These are phyloP conservation scores for Viscum album DNA, from an alignment of 177 flowering plant species.

Conservation along the genomic window DNA sequence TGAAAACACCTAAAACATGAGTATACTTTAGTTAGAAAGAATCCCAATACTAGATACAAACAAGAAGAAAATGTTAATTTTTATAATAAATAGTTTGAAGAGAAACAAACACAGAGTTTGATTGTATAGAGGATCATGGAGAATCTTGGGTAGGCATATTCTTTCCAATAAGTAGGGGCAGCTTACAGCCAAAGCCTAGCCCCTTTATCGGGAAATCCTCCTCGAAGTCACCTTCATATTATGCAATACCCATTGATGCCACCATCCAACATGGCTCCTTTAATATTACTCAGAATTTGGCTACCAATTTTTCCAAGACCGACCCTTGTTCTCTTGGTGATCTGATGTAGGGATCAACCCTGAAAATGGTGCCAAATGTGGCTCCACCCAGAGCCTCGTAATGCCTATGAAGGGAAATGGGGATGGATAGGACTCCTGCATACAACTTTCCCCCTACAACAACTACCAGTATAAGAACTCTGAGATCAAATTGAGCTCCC, in stretches of 20 bases:
- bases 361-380: slow-evolving; percentile 37
- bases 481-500: slow-evolving; percentile 16
- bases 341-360: slow-evolving; percentile 31
- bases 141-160: slow-evolving; percentile 77
- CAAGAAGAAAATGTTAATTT: slow-evolving; percentile 88
- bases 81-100: slow-evolving; percentile 90
- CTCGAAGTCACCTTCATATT: slow-evolving; percentile 57
- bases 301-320: slow-evolving; percentile 72
- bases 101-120: slow-evolving; percentile 81
- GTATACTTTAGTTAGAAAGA: slow-evolving; percentile 96
- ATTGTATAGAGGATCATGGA: slow-evolving; percentile 91
- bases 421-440: slow-evolving; percentile 37
- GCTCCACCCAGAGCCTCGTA: slow-evolving; percentile 39
- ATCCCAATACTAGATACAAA: slow-evolving; percentile 93
- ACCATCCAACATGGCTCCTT: slow-evolving; percentile 23
- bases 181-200: slow-evolving; percentile 58
- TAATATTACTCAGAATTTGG: slow-evolving; percentile 42
- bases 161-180: slow-evolving; percentile 74
- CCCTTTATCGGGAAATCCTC: slow-evolving; percentile 21
- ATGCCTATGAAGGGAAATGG: slow-evolving; percentile 34
- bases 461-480: slow-evolving; percentile 26
- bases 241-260: slow-evolving; percentile 52
- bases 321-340: slow-evolving; percentile 51
- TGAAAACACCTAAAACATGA: too few relatives aligned
- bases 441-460: slow-evolving; percentile 18